These are phyloP conservation scores for Neopestalotiopsis sp. DNA, from an alignment of 2,329 filamentous ascomycete genomes.

Conservation along the genomic window DNA sequence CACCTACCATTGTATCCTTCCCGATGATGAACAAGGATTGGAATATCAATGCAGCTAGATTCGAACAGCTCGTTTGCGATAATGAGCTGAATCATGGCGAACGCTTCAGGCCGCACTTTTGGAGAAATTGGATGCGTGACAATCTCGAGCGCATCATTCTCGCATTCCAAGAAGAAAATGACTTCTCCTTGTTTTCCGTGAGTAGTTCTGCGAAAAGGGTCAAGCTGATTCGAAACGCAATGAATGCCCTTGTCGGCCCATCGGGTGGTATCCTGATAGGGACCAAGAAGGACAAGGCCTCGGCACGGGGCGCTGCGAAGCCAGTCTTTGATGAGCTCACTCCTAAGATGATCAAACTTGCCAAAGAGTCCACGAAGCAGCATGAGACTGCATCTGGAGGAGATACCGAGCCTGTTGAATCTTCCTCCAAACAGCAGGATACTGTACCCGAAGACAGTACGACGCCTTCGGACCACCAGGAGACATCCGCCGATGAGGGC, in stretches of 20 bases:
- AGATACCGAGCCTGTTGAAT: background rate
- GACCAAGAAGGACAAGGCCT: background rate
- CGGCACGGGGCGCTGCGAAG: background rate
- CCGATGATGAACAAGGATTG: slow-evolving; percentile 8
- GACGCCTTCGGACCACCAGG: background rate
- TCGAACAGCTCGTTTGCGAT: slow-evolving; percentile 1
- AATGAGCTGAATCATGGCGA: background rate
- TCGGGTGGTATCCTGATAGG: slow-evolving; percentile 7
- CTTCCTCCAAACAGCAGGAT: background rate
- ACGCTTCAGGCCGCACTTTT: background rate
- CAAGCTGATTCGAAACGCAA: slow-evolving; percentile 6
- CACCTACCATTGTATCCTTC: background rate
- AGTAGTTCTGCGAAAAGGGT: background rate
- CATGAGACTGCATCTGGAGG: background rate
- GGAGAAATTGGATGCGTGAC: background rate
- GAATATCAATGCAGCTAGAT: slow-evolving; percentile 12
- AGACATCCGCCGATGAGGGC: background rate
- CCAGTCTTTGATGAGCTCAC: background rate
- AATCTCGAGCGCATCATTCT: slow-evolving; percentile 1
- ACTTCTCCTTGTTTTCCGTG: background rate
- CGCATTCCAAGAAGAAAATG: background rate
- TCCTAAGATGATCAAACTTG: background rate
- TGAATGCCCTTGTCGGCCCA: slow-evolving; percentile 1
- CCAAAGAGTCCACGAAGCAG: background rate
- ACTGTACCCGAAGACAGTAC: background rate